Base-by-base conservation (phyloP, 805 yeast species). In the Scheffersomyces coipomensis region DNA sequence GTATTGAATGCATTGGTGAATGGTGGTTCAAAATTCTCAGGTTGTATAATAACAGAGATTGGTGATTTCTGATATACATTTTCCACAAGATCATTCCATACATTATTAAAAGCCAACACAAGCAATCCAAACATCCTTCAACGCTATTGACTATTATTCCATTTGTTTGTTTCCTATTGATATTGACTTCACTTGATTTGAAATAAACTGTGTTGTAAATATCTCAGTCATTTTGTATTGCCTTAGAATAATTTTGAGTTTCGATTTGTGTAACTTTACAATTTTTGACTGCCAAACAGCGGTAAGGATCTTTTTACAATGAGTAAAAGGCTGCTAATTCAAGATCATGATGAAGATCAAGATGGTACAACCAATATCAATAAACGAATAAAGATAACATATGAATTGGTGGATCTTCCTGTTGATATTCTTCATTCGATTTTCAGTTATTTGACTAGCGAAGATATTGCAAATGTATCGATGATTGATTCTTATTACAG, bases 11-110 rank as follows among this genome's bases (percentile, higher is more conserved):
- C 47, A 32, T 37, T 41, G 12, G 51, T 43, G 39, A 59, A 59
- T 7, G 65, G 65, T n/a, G 60, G 64, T 23, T 47, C 51, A 35
- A 45, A 56, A 12, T 44, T 39, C 15, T 54, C 57, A 9, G 62
- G 62, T 34, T 48, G 41, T 3, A 50, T 26, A 4, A 55, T 41
- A 15, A 55, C 36, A 6, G 47, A n/a, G 8, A 55, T 23, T 3
- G 58, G 53, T 16, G 49, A 49, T 5, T 26, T 31, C 5, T 34
- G 16, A 17, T 44, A 22, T 9, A 48, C 16, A 29, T 41, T 41
- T 3, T 27, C 12, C 2, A 26, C n/a, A 3, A 43, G 19, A 30
- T 45, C 49, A 38, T 40, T 23, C 22, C 34, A n/a, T 15, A 43
- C 35, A 43, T 45, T 37, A 4, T 34, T 33, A 11, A 26, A 31